Percentiles rank a stretch among this genome's conserved stretches.
These are phyloP conservation scores for Alternaria infectoria DNA, from an alignment of 2,329 filamentous ascomycete species.

Conservation along the genomic window DNA sequence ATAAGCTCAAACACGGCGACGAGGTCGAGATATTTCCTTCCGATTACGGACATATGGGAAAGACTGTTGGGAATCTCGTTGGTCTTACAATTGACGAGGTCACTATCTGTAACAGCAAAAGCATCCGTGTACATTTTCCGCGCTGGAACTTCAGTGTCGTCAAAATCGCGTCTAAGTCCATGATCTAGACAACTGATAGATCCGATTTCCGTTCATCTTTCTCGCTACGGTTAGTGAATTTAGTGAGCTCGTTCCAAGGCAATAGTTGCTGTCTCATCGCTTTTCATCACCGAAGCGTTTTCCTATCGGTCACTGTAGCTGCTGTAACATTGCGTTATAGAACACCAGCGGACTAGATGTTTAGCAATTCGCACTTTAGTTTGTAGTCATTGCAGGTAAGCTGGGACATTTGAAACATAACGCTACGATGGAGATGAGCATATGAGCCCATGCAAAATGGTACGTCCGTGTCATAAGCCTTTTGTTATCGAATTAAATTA, in stretches of 20 bases:
- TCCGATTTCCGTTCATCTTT: background rate
- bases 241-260: background rate
- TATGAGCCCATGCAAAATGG: background rate
- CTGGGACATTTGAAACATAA: background rate
- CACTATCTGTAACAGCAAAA: conserved; percentile 33
- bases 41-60: conserved; percentile 41
- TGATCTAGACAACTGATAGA: background rate
- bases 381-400: background rate
- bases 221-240: background rate
- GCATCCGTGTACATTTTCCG: conserved; percentile 47
- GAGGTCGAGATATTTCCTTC: conserved; percentile 53
- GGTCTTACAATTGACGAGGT: conserved; percentile 37
- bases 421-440: background rate
- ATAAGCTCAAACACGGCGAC: conserved; percentile 61
- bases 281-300: background rate
- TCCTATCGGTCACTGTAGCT: background rate
- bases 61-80: conserved; percentile 35
- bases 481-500: background rate
- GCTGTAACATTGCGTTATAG: background rate
- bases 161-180: conserved; percentile 4
- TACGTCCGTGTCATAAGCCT: background rate
- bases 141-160: conserved; percentile 47
- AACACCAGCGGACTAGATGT: background rate
- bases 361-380: background rate
- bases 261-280: background rate